Evolutionary conservation across 2,329 filamentous ascomycete species (phyloP).

Genomic region (Calonectria honghensis): DNA sequence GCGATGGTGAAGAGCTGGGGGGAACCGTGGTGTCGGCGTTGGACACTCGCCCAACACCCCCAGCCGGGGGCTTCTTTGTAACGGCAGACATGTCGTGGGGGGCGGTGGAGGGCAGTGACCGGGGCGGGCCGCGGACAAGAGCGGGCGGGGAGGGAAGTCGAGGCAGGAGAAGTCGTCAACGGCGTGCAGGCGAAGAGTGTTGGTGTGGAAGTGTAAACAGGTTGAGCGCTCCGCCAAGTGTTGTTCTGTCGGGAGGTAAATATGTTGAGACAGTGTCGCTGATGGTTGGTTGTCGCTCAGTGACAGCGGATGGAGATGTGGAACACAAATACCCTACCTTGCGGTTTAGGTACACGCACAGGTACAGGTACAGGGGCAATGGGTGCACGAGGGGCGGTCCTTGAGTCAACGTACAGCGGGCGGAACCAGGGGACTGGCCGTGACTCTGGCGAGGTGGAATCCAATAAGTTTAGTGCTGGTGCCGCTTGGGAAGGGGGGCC

Average conservation of each 20-base stretch:
- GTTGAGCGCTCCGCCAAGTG: slow-evolving; percentile 1
- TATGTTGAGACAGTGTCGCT: slow-evolving; percentile 34
- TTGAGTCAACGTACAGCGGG: slow-evolving; percentile 22
- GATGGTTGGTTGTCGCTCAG: slow-evolving; percentile 36
- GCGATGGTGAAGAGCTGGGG: slow-evolving; percentile 62
- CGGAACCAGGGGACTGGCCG: slow-evolving; percentile 30
- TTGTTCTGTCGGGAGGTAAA: slow-evolving; percentile 30
- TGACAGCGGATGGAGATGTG: slow-evolving; percentile 37
- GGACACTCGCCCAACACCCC: slow-evolving; percentile 68
- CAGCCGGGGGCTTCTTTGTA: slow-evolving; percentile 72
- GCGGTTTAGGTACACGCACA: slow-evolving; percentile 30
- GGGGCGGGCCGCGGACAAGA: slow-evolving; percentile 20
- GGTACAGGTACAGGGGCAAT: slow-evolving; percentile 26
- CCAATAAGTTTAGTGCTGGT: slow-evolving; percentile 19
- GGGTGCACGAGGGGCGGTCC: slow-evolving; percentile 15
- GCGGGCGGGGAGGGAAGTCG: slow-evolving; percentile 34
- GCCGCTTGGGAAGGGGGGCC: slow-evolving; percentile 13
- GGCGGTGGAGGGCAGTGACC: slow-evolving; percentile 14
- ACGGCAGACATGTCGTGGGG: slow-evolving; percentile 68
- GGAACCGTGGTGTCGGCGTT: slow-evolving; percentile 62
- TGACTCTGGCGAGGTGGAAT: slow-evolving; percentile 26
- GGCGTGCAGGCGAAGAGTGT: neutral
- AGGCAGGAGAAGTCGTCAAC: slow-evolving; percentile 37
- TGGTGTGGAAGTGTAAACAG: slow-evolving; percentile 3
- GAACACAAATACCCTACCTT: slow-evolving; percentile 33